Base-by-base conservation (phyloP, 441 rosid species). In the Croton setiger region DNA sequence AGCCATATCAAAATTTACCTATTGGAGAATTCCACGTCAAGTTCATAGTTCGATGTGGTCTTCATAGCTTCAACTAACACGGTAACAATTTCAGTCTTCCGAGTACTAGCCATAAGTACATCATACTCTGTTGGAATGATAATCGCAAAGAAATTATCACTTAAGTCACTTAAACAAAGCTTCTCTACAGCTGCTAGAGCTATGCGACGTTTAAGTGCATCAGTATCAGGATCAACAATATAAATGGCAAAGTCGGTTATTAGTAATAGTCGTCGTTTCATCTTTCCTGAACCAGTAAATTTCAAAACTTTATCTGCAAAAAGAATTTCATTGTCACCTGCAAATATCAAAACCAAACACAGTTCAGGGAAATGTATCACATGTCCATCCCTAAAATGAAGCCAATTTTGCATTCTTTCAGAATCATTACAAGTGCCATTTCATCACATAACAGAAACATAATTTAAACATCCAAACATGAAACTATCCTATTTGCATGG, bases 111-210 rank as follows among this genome's bases (percentile, higher is more conserved):
- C 93, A 95, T 85, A 57, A 95, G 91, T 5, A 92, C 62, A 81
- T 95, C 99, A 75, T 95, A 95, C 79, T 92, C 99, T 0, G 92
- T 89, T 14, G 99, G 98, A 54, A 95, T 75, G 59, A 92, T 79
- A 66, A 95, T 75, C 0, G 98, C 88, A 66, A 92, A 89, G 87
- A 95, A 95, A 79, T 90, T 90, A 81, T 95, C 99, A 54, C 88
- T 79, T 31, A 92, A 68, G 79, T 92, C 92, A 68, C 98, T 95
- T 78, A 95, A 81, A 75, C 82, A 84, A 72, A 91, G 75, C 76
- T 83, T 92, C 60, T 95, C 97, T 13, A 95, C 92, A 4, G 96
- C 92, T 3, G 96, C 87, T 60, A 92, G 63, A 18, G 93, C 95
- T 45, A 95, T 82, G 66, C 97, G 73, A 41, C 98, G 80, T 53